These are phyloP conservation scores for Obelidium mucronatum DNA, from an alignment of 192 early-diverging fungal species.

Conservation along the genomic window DNA sequence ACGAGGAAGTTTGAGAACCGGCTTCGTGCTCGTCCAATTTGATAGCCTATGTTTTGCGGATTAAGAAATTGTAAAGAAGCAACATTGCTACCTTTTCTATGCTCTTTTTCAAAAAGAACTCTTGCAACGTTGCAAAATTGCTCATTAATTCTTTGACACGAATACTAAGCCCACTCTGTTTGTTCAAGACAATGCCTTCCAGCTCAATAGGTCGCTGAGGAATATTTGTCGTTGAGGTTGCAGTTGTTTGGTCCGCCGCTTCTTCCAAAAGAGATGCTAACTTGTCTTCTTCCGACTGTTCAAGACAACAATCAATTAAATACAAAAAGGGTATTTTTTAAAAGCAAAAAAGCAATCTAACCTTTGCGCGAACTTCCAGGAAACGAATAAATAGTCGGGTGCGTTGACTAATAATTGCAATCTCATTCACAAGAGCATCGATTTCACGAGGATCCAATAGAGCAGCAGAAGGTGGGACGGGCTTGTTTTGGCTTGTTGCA, in stretches of 20 bases:
- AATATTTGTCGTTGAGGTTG: not conserved
- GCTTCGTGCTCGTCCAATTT: slow-evolving; percentile 59
- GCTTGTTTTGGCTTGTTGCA: slow-evolving; percentile 27
- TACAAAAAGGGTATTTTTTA: not conserved
- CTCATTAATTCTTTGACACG: slow-evolving; percentile 70
- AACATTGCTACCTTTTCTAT: slow-evolving; percentile 70
- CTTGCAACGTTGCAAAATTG: slow-evolving; percentile 76
- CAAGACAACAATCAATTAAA: not conserved
- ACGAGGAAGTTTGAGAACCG: slow-evolving; percentile 48
- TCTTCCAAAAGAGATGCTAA: slow-evolving; percentile 41
- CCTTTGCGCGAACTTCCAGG: slow-evolving; percentile 77
- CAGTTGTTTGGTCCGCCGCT: not conserved
- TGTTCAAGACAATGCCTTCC: slow-evolving; percentile 62
- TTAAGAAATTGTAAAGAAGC: slow-evolving; percentile 4
- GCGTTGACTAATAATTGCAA: slow-evolving; percentile 83
- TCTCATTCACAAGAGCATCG: slow-evolving; percentile 79
- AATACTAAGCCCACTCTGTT: slow-evolving; percentile 63
- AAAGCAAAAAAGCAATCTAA: slow-evolving; percentile 3
- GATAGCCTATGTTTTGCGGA: slow-evolving; percentile 61
- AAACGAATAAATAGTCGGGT: slow-evolving; percentile 84
- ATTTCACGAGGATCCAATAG: slow-evolving; percentile 76
- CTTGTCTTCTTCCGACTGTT: slow-evolving; percentile 53
- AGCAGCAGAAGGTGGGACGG: slow-evolving; percentile 30
- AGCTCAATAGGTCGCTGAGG: slow-evolving; percentile 35
- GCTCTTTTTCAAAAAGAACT: slow-evolving; percentile 74